Conservation (phyloP, 1,284 basidiomycete genomes). For the Prillingera fragicola region DNA sequence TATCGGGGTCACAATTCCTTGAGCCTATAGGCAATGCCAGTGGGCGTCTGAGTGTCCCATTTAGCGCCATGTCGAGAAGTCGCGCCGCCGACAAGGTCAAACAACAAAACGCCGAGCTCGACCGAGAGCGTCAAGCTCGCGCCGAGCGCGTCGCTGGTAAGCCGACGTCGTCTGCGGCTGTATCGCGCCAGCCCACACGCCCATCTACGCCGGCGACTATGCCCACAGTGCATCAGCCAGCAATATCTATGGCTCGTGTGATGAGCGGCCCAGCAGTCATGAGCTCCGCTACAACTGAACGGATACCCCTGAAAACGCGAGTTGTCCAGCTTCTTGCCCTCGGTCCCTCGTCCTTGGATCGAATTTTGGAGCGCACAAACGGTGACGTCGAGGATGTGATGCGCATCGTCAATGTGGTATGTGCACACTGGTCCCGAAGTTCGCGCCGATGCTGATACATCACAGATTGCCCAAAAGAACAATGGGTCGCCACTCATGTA, state of each 20-base stretch:
- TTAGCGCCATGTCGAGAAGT: slow-evolving; percentile 18
- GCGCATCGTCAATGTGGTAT: slow-evolving; percentile 38
- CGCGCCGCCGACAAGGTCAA: slow-evolving; percentile 31
- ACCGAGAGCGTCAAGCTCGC: slow-evolving; percentile 26
- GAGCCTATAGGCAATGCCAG: slow-evolving; percentile 34
- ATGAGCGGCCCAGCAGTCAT: slow-evolving; percentile 13
- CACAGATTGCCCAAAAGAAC: slow-evolving; percentile 5
- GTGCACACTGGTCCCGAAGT: slow-evolving; percentile 8
- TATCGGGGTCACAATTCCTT: slow-evolving; percentile 16
- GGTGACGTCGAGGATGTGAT: slow-evolving; percentile 37
- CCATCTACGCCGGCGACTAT: not conserved
- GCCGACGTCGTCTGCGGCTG: not conserved
- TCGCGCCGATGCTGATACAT: slow-evolving; percentile 1
- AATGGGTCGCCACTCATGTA: slow-evolving; percentile 17
- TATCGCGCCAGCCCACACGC: not conserved
- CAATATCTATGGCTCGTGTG: slow-evolving; percentile 10
- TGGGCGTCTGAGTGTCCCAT: slow-evolving; percentile 30
- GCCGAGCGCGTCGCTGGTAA: slow-evolving; percentile 25
- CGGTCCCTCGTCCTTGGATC: slow-evolving; percentile 26
- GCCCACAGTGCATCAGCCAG: not conserved
- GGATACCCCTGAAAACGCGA: slow-evolving; percentile 42
- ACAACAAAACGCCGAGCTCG: slow-evolving; percentile 26
- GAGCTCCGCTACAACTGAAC: slow-evolving; percentile 4
- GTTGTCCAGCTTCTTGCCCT: slow-evolving; percentile 42
- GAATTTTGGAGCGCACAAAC: slow-evolving; percentile 28